phyloP scores from a whole-genome alignment of 2,329 filamentous ascomycete species.

The Orbilia blumenaviensis region DNA sequence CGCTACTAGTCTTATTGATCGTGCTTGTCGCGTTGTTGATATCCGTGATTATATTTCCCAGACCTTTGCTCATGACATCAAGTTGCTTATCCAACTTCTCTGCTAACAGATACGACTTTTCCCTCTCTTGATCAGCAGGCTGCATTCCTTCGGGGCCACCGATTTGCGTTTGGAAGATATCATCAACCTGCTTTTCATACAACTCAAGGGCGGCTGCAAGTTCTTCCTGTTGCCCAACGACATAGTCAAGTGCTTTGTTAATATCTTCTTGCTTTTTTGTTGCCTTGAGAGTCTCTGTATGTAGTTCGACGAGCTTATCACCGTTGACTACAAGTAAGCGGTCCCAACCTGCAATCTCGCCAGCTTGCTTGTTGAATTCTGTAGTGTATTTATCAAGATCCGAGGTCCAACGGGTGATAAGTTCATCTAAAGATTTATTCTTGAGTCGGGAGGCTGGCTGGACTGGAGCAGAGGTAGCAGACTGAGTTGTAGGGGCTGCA shows the following conservation, averaged over 20 bases:
- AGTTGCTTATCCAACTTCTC: slow-evolving; percentile 91
- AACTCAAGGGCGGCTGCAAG: slow-evolving; percentile 85
- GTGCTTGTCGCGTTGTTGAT: slow-evolving; percentile 93
- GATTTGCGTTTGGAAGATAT: slow-evolving; percentile 81
- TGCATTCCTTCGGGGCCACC: slow-evolving; percentile 78
- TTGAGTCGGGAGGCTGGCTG: slow-evolving; percentile 90
- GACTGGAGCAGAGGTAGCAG: slow-evolving; percentile 76
- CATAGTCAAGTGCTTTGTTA: slow-evolving; percentile 85
- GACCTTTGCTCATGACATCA: slow-evolving; percentile 90
- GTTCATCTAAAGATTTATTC: slow-evolving; percentile 99
- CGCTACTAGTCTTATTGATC: slow-evolving; percentile 86
- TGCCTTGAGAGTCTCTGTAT: slow-evolving; percentile 89
- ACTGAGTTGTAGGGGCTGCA: slow-evolving; percentile 58
- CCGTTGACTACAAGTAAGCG: slow-evolving; percentile 90
- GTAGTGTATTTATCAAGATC: slow-evolving; percentile 96
- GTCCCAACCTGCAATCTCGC: slow-evolving; percentile 89
- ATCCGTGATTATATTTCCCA: slow-evolving; percentile 96
- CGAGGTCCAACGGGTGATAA: slow-evolving; percentile 94
- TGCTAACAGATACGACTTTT: slow-evolving; percentile 93
- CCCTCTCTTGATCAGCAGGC: slow-evolving; percentile 92
- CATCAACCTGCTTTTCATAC: slow-evolving; percentile 90
- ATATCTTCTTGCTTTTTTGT: slow-evolving; percentile 93
- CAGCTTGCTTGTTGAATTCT: slow-evolving; percentile 90
- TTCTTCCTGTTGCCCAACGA: slow-evolving; percentile 93
- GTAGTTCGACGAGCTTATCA: slow-evolving; percentile 92